Percentiles rank a stretch among this genome's conserved stretches.
These are phyloP conservation scores for Rhinocladiella mackenziei DNA, from an alignment of 2,329 filamentous ascomycete genomes.

Conservation along the genomic window DNA sequence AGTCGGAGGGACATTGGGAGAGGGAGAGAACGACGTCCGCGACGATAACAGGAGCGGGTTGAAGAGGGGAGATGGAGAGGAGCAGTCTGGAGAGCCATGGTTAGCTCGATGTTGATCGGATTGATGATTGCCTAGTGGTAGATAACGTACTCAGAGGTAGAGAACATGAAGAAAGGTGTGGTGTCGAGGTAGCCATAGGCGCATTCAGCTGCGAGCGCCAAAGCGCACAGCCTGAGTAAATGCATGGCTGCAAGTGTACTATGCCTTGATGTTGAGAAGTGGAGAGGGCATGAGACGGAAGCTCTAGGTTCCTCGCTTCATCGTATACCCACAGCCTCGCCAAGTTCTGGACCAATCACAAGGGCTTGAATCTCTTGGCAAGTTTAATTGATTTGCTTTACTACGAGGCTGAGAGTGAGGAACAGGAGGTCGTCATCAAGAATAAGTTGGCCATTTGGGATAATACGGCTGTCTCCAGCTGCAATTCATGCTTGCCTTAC, in stretches of 20 bases:
- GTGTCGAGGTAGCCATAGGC: constrained; percentile 53
- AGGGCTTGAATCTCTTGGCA: too few species aligned
- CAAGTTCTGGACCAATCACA: too few species aligned
- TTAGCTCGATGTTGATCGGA: constrained; percentile 6
- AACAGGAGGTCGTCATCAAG: too few species aligned
- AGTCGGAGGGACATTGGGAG: constrained; percentile 64
- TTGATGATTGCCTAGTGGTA: constrained; percentile 8
- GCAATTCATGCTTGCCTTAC: too few species aligned
- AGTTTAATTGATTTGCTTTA: too few species aligned
- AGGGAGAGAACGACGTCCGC: constrained; percentile 49
- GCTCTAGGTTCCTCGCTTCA: too few species aligned
- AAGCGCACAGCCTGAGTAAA: constrained; percentile 19
- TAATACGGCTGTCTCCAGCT: too few species aligned
- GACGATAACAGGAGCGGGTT: constrained; percentile 43
- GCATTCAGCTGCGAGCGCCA: constrained; percentile 24
- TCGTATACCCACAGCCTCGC: too few species aligned
- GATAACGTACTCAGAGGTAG: constrained; percentile 69
- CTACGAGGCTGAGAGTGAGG: too few species aligned
- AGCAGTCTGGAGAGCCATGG: constrained; percentile 31
- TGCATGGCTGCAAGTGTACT: constrained; percentile 26
- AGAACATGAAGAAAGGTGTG: constrained; percentile 84
- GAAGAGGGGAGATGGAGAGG: constrained; percentile 40
- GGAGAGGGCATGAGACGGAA: too few species aligned
- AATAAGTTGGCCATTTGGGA: too few species aligned
- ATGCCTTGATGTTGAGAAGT: too few species aligned